Evolutionary conservation across 2,329 filamentous ascomycete genomes (phyloP), one percentile per base, ranked within the genome.

Genomic region (Pestalotiopsis sp.): DNA sequence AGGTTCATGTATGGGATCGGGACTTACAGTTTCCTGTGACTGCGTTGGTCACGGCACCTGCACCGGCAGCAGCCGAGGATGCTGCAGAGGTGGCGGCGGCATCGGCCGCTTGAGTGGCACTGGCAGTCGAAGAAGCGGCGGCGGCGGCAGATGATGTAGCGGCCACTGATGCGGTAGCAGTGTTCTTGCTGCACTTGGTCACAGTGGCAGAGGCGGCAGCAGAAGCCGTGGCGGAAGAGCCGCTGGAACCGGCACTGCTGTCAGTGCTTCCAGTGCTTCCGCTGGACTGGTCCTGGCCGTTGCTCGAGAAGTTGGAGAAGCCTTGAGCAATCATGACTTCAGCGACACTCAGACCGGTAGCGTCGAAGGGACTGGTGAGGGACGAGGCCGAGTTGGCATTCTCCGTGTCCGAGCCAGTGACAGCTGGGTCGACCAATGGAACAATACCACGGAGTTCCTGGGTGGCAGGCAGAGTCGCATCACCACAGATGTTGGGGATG

Each of bases 341-440:
- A 25, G 91, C 91, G 36, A 92, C 87, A 70, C 88, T 91, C 73
- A 90, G 77, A n/a, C 91, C 90, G 66, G 77, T 78, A 14, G 89
- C 89, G 59, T 84, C 78, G 61, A 92, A 88, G 3, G 91, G 89
- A 3, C 79, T 83, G 20, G 76, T 76, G 60, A 86, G 76, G 3
- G 87, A 90, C 27, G 78, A 78, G 2, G 79, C 80, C 17, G 89
- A 88, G 77, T 90, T 87, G 70, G 87, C 85, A 70, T 92, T 92
- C 76, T 89, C 87, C 12, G 81, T 74, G 67, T 85, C 88, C 25
- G 87, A 81, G 68, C 86, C 88, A 64, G 74, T 81, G 52, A 92
- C 89, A 70, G 80, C 87, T 2, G 91, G 90, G 77, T 93, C 91
- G 70, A 93, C 86, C 17, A 91, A 83, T 31, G 91, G 90, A 3